A percentile compares a stretch with the other conserved stretches of the same genome.
Evolutionary conservation across 768 basidiomycete genomes (phyloP).

Genomic region (Tubosaeta sp.): DNA sequence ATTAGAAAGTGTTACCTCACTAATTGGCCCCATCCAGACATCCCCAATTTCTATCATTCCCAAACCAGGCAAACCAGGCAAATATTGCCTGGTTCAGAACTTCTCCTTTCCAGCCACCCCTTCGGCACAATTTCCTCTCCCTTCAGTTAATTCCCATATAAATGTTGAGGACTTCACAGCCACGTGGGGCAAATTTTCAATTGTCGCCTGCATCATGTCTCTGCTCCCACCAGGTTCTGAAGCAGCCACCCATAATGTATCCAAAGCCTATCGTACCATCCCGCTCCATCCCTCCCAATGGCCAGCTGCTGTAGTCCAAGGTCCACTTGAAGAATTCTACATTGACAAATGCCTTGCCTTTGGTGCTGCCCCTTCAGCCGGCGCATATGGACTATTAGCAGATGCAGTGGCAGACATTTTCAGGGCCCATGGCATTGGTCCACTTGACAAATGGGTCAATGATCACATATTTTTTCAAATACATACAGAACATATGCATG

Average conservation of each 20-base stretch:
- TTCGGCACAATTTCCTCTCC: rapidly evolving
- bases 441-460: conserved; percentile 7
- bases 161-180: not conserved
- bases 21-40: not conserved
- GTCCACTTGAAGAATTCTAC: not conserved
- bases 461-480: not conserved
- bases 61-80: not conserved
- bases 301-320: not conserved
- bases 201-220: not conserved
- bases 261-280: not conserved
- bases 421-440: not conserved
- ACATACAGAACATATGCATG: too few relatives aligned
- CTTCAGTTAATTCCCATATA: not conserved
- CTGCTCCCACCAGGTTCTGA: not conserved
- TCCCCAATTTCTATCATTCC: not conserved
- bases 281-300: not conserved
- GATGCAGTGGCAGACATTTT: conserved; percentile 7
- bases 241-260: not conserved
- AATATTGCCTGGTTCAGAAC: not conserved
- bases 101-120: not conserved
- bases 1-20: not conserved
- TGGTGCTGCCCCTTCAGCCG: not conserved
- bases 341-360: not conserved
- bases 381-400: not conserved
- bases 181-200: conserved; percentile 2